These are phyloP conservation scores for Tetrapisispora fleetii DNA, from an alignment of 805 yeast genomes.

Conservation along the genomic window DNA sequence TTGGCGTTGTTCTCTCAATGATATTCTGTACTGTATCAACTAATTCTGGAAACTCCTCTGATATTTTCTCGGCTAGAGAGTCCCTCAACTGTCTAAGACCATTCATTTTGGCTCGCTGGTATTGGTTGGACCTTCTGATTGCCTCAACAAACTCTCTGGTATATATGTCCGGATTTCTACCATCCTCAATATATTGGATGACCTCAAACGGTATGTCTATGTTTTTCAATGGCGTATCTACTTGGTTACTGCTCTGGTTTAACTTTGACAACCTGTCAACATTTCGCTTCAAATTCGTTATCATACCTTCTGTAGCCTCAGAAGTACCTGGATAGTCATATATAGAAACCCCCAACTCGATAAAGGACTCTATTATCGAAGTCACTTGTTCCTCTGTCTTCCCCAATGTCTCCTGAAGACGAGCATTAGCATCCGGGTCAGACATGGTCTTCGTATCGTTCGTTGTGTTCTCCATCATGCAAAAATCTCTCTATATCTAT, in stretches of 20 bases:
- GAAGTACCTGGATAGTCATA: conserved; percentile 90
- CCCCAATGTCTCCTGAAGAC: conserved; percentile 13
- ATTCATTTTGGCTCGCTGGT: conserved; percentile 70
- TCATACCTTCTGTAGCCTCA: conserved; percentile 54
- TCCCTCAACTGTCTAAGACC: conserved; percentile 59
- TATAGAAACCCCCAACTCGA: conserved; percentile 82
- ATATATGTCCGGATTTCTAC: conserved; percentile 93
- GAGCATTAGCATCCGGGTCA: not conserved
- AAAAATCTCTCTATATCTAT: not conserved
- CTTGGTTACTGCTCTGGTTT: conserved; percentile 26
- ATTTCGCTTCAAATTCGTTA: conserved; percentile 33
- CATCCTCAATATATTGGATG: conserved; percentile 87
- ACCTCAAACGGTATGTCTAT: conserved; percentile 70
- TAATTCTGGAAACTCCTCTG: conserved; percentile 72
- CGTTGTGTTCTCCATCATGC: not conserved
- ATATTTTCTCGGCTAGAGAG: conserved; percentile 57
- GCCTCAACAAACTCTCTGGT: conserved; percentile 95
- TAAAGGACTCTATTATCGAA: conserved; percentile 62
- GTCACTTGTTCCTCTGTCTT: conserved; percentile 31
- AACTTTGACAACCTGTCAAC: conserved; percentile 32
- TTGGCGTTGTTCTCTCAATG: conserved; percentile 29
- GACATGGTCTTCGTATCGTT: not conserved
- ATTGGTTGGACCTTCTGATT: conserved; percentile 81
- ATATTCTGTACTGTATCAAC: conserved; percentile 48
- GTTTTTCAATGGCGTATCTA: conserved; percentile 26